Evolutionary conservation across 2,329 filamentous ascomycete species (phyloP).

Genomic region (Cordyceps sp.): DNA sequence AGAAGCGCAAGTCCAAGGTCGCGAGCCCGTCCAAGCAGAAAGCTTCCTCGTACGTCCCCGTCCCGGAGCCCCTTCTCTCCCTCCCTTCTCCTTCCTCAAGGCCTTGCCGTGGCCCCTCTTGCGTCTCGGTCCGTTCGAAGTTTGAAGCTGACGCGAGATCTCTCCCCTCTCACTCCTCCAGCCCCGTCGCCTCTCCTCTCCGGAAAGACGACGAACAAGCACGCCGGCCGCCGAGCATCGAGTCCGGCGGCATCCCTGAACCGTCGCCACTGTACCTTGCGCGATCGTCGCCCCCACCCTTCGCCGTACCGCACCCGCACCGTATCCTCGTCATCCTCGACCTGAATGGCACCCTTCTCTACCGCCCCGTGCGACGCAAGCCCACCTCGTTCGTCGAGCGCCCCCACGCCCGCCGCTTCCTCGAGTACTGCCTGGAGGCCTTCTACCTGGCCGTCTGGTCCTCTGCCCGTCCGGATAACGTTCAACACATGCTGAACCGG

Average conservation of each 20-base stretch:
- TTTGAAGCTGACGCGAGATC: too few relatives aligned
- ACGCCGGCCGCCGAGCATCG: slow-evolving; percentile 13
- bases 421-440: slow-evolving; percentile 55
- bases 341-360: slow-evolving; percentile 80
- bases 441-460: slow-evolving; percentile 86
- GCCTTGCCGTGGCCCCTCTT: too few relatives aligned
- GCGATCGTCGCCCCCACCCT: slow-evolving; percentile 28
- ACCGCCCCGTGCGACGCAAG: slow-evolving; percentile 39
- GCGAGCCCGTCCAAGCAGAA: too few relatives aligned
- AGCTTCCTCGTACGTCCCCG: too few relatives aligned
- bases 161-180: too few relatives aligned
- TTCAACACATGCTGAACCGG: slow-evolving; percentile 46
- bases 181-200: too few relatives aligned
- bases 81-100: too few relatives aligned
- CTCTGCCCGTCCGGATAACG: slow-evolving; percentile 61
- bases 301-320: slow-evolving; percentile 27
- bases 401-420: slow-evolving; percentile 50
- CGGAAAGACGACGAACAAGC: not conserved
- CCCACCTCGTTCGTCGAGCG: slow-evolving; percentile 44
- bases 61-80: too few relatives aligned
- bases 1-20: too few relatives aligned
- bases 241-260: slow-evolving; percentile 41
- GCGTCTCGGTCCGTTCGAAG: too few relatives aligned
- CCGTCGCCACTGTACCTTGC: slow-evolving; percentile 45
- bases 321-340: slow-evolving; percentile 73